These are phyloP conservation scores for Arabidopsis lyrata DNA, from an alignment of 441 rosid species.

Conservation along the genomic window DNA sequence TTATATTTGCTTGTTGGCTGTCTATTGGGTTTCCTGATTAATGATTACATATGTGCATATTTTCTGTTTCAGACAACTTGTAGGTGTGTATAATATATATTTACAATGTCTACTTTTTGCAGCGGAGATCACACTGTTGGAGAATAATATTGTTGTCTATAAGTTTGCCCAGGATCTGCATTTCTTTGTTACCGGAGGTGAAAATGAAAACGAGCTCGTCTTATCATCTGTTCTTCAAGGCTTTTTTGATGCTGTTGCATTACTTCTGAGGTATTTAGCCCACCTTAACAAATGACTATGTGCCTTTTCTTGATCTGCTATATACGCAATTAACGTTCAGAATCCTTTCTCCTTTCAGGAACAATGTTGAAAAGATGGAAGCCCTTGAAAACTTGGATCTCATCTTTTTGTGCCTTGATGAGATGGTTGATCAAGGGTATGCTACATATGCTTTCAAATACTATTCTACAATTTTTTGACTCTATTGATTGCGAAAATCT, in stretches of 20 bases:
- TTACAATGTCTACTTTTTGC: constrained; percentile 40
- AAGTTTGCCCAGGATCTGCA: constrained; percentile 93
- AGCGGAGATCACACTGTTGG: constrained; percentile 90
- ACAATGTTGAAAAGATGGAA: constrained; percentile 83
- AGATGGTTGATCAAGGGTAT: constrained; percentile 88
- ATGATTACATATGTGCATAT: neutral
- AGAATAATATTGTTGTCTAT: constrained; percentile 69
- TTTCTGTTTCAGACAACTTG: constrained; percentile 8
- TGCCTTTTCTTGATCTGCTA: constrained; percentile 5
- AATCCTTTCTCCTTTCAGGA: constrained; percentile 52
- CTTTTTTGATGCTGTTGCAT: constrained; percentile 84
- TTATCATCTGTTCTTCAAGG: constrained; percentile 85
- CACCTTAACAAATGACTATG: neutral
- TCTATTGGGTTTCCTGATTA: constrained; percentile 2
- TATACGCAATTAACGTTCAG: neutral
- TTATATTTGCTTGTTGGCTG: neutral
- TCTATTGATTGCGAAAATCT: neutral
- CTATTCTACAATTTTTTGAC: neutral
- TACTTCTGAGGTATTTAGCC: constrained; percentile 69
- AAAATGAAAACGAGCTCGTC: constrained; percentile 90
- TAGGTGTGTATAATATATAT: neutral
- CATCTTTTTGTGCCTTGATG: constrained; percentile 85
- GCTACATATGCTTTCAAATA: constrained; percentile 25
- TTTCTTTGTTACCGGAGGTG: constrained; percentile 89
- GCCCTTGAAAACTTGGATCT: constrained; percentile 93